phyloP scores from a whole-genome alignment of 768 basidiomycete species.

The Lactifluus pinguis region DNA sequence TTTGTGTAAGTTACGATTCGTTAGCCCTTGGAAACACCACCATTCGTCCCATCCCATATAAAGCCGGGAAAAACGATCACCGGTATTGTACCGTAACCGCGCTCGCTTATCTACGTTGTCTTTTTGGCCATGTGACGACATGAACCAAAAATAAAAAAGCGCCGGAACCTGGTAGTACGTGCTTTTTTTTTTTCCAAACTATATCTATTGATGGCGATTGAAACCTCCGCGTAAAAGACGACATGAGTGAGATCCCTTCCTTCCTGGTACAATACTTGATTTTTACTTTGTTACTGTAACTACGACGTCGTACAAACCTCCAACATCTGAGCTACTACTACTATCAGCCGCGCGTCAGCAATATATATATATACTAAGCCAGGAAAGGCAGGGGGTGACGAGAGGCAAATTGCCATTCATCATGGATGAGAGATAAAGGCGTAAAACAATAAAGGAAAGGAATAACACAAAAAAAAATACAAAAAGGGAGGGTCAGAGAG shows the following conservation, averaged over 20 bases:
- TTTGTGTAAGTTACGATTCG: too few species aligned
- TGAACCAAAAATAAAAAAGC: too few species aligned
- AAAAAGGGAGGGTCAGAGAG: neutral
- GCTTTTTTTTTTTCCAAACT: too few species aligned
- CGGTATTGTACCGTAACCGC: too few species aligned
- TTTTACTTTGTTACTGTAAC: slow-evolving; percentile 20
- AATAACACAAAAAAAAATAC: slow-evolving; percentile 4
- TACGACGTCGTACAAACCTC: slow-evolving; percentile 7
- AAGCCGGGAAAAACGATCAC: too few species aligned
- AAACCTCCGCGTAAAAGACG: too few species aligned
- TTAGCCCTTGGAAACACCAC: too few species aligned
- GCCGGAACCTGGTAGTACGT: neutral
- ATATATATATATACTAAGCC: neutral
- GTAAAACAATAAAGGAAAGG: slow-evolving; percentile 11
- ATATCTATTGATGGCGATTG: too few species aligned
- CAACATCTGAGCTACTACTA: neutral
- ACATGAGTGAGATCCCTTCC: neutral
- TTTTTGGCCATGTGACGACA: too few species aligned
- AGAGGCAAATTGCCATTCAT: neutral
- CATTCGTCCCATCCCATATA: too few species aligned
- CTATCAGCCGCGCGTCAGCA: neutral
- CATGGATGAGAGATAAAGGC: neutral
- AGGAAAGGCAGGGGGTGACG: neutral
- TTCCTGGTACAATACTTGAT: slow-evolving; percentile 6
- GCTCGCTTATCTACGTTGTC: too few species aligned